Conservation (phyloP, 2,329 filamentous ascomycete genomes). For the Colletotrichum sansevieriae region DNA sequence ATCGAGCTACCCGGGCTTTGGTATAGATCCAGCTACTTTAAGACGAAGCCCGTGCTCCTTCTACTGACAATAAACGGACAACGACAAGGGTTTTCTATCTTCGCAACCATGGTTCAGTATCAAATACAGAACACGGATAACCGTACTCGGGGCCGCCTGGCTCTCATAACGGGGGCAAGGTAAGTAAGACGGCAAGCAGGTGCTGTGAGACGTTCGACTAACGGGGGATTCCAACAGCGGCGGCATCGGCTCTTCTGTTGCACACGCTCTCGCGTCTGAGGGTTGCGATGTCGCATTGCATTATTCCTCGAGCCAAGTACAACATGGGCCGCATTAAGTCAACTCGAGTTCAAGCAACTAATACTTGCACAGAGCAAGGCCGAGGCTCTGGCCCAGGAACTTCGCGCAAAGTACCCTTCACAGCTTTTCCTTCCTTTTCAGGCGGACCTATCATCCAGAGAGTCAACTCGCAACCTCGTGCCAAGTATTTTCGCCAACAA, state of each 20-base stretch:
- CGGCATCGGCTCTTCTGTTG: slow-evolving; percentile 52
- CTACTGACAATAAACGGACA: not conserved
- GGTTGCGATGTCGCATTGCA: slow-evolving; percentile 53
- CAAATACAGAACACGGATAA: slow-evolving; percentile 46
- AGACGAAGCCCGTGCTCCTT: slow-evolving; percentile 14
- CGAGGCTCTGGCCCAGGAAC: slow-evolving; percentile 47
- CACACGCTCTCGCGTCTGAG: slow-evolving; percentile 50
- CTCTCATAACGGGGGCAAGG: slow-evolving; percentile 52
- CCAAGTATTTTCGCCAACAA: slow-evolving; percentile 41
- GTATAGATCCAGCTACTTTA: not conserved
- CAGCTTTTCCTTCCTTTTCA: slow-evolving; percentile 47
- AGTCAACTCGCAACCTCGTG: slow-evolving; percentile 46
- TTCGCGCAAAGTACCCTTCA: slow-evolving; percentile 43
- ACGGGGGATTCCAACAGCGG: slow-evolving; percentile 45
- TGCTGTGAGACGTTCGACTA: not conserved
- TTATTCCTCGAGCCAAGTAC: slow-evolving; percentile 51
- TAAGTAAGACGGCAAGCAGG: slow-evolving; percentile 26
- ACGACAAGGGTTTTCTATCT: not conserved
- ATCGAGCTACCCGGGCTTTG: not conserved
- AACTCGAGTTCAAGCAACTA: slow-evolving; percentile 1
- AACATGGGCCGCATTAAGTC: slow-evolving; percentile 3
- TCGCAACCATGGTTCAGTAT: slow-evolving; percentile 30
- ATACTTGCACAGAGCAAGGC: slow-evolving; percentile 47
- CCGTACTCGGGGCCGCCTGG: slow-evolving; percentile 46
- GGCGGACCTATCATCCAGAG: slow-evolving; percentile 49